phyloP scores from a whole-genome alignment of 768 basidiomycete species.

The Mycena latifolia region DNA sequence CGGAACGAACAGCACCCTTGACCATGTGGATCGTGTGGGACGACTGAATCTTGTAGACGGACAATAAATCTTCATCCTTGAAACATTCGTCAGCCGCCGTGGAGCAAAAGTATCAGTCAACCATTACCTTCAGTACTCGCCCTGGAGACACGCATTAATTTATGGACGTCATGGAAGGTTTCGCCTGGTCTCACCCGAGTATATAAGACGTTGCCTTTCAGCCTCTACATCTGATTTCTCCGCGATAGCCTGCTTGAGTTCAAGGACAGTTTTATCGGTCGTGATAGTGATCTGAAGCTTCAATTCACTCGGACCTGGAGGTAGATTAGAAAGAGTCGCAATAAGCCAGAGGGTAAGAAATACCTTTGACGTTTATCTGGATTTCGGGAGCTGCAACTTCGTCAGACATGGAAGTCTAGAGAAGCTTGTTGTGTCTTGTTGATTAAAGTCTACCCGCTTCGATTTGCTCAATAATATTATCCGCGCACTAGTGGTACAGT shows the following conservation, averaged over 20 bases:
- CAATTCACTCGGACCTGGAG: conserved; percentile 87
- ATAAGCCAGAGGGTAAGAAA: neutral
- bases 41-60: conserved; percentile 91
- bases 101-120: conserved; percentile 1
- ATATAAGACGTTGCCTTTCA: conserved; percentile 91
- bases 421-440: conserved; percentile 20
- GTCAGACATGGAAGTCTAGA: conserved; percentile 63
- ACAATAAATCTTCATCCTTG: conserved; percentile 86
- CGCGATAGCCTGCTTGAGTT: conserved; percentile 93
- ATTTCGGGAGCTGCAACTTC: conserved; percentile 60
- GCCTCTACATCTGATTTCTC: conserved; percentile 88
- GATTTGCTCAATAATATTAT: conserved; percentile 2
- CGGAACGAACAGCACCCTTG: conserved; percentile 78
- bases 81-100: conserved; percentile 9
- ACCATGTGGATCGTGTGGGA: conserved; percentile 95
- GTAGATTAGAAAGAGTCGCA: conserved; percentile 5
- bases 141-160: conserved; percentile 51
- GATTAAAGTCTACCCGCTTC: neutral
- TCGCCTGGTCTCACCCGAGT: conserved; percentile 72
- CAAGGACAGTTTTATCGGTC: conserved; percentile 86
- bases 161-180: neutral
- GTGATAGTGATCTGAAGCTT: conserved; percentile 90
- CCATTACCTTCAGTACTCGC: conserved; percentile 76
- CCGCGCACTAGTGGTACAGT: conserved; percentile 26
- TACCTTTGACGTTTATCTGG: conserved; percentile 80